These are phyloP conservation scores for Microbotryum intermedium DNA, from an alignment of 1,284 basidiomycete species.

Conservation along the genomic window DNA sequence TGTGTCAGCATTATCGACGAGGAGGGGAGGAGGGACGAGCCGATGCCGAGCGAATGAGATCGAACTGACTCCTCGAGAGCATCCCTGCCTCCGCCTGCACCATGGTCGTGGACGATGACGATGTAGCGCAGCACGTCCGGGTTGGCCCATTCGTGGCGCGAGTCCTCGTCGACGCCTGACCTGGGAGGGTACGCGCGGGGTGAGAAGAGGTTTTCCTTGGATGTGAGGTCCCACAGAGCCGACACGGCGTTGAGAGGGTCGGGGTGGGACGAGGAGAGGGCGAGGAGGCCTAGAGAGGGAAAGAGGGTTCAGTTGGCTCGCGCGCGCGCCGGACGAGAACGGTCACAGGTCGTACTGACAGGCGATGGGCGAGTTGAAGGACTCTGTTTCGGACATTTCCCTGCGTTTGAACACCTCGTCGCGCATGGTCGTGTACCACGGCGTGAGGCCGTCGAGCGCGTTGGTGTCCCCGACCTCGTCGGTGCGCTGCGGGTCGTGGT, in stretches of 20 bases:
- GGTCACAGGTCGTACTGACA: conserved; percentile 1
- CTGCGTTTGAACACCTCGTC: conserved; percentile 10
- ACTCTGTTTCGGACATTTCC: conserved; percentile 20
- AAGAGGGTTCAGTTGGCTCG: neutral
- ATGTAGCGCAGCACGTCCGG: conserved; percentile 34
- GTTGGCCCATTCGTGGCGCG: conserved; percentile 13
- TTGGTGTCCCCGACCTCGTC: conserved; percentile 13
- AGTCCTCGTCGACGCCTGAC: conserved; percentile 14
- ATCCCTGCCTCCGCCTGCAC: conserved; percentile 1
- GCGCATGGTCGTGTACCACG: conserved; percentile 17
- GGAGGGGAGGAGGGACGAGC: too few relatives aligned
- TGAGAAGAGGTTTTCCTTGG: conserved; percentile 22
- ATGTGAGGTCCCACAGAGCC: conserved; percentile 31
- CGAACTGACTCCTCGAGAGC: conserved; percentile 24
- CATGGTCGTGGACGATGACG: conserved; percentile 34
- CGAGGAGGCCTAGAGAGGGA: conserved; percentile 23
- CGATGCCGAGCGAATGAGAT: too few relatives aligned
- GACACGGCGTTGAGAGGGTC: conserved; percentile 36
- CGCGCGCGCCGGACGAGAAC: neutral
- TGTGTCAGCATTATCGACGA: neutral
- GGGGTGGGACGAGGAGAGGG: conserved; percentile 33
- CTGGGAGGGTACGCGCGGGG: conserved; percentile 15
- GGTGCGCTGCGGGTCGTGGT: neutral
- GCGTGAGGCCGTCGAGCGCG: conserved; percentile 7
- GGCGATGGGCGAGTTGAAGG: conserved; percentile 19